Conservation (phyloP, 345 rosid genomes). For the Populus ilicifolia region DNA sequence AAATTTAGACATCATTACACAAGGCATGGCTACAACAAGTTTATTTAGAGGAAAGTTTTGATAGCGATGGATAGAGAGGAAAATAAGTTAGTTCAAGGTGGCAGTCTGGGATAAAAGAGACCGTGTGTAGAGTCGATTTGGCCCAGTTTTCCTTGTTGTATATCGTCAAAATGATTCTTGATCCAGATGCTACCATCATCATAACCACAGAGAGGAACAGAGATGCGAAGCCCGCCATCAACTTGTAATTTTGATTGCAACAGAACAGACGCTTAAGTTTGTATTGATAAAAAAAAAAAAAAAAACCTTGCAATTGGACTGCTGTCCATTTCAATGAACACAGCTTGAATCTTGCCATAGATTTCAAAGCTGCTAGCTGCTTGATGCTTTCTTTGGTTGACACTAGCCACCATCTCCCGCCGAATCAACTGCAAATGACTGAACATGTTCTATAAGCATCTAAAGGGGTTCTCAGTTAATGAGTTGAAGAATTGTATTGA, state of each 20-base stretch:
- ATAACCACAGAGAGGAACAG: slow-evolving; percentile 9
- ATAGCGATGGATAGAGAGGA: not conserved
- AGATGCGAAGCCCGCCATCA: slow-evolving; percentile 7
- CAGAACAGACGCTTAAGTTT: not conserved
- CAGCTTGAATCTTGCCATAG: slow-evolving; percentile 64
- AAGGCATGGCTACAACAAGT: not conserved
- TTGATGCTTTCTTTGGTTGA: slow-evolving; percentile 55
- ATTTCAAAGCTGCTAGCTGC: slow-evolving; percentile 51
- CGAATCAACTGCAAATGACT: slow-evolving; percentile 45
- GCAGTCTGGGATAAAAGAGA: slow-evolving; percentile 1
- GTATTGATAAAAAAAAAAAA: not conserved
- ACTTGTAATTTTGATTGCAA: not conserved
- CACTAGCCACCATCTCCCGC: slow-evolving; percentile 66
- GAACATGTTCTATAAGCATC: not conserved
- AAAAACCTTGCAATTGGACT: slow-evolving; percentile 43
- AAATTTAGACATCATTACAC: not conserved
- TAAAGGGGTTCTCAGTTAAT: not conserved
- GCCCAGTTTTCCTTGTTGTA: slow-evolving; percentile 10
- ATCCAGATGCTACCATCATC: slow-evolving; percentile 9
- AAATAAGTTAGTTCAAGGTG: not conserved
- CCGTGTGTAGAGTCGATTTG: not conserved
- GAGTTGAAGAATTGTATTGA: not conserved
- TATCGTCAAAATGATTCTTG: slow-evolving; percentile 6
- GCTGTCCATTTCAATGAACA: slow-evolving; percentile 60
- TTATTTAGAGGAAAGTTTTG: not conserved